These are phyloP conservation scores for Drechslerella stenobrocha DNA, from an alignment of 2,329 filamentous ascomycete genomes.

Conservation along the genomic window DNA sequence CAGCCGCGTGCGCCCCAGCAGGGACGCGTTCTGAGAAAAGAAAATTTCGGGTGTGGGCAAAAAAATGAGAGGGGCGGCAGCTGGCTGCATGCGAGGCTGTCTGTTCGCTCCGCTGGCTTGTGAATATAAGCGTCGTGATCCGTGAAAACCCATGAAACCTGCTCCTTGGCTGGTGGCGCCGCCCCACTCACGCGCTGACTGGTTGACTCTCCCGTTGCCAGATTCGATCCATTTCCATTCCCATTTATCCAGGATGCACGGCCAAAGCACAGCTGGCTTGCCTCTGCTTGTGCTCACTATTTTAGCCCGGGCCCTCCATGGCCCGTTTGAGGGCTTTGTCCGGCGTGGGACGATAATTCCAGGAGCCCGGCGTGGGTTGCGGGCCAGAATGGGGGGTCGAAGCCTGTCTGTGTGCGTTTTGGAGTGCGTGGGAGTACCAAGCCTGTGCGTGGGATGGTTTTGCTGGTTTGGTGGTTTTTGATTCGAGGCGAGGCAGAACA, in stretches of 20 bases:
- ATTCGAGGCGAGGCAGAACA: no score
- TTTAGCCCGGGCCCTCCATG: no score
- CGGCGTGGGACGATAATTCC: conserved; percentile 28
- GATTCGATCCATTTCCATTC: not conserved
- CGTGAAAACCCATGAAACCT: conserved; percentile 1
- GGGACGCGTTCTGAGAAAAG: not conserved
- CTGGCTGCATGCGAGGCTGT: conserved; percentile 1
- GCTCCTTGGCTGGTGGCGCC: no score
- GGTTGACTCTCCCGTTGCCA: conserved; percentile 4
- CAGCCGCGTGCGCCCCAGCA: conserved; percentile 1
- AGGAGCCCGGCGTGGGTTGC: no score
- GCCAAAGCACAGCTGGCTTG: not conserved
- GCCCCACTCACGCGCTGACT: not conserved
- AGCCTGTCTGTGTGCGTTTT: not conserved
- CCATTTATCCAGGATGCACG: not conserved
- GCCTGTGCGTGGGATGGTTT: not conserved
- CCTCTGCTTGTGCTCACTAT: conserved; percentile 5
- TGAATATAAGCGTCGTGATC: not conserved
- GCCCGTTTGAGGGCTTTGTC: no score
- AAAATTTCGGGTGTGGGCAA: not conserved
- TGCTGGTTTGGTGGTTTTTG: not conserved
- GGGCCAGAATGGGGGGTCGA: not conserved
- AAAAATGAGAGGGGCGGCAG: not conserved
- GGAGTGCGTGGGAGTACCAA: not conserved
- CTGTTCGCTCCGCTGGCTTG: conserved; percentile 4